Evolutionary conservation across 257 asterid genomes (phyloP).

Genomic region (Knoxia roxburghii): DNA sequence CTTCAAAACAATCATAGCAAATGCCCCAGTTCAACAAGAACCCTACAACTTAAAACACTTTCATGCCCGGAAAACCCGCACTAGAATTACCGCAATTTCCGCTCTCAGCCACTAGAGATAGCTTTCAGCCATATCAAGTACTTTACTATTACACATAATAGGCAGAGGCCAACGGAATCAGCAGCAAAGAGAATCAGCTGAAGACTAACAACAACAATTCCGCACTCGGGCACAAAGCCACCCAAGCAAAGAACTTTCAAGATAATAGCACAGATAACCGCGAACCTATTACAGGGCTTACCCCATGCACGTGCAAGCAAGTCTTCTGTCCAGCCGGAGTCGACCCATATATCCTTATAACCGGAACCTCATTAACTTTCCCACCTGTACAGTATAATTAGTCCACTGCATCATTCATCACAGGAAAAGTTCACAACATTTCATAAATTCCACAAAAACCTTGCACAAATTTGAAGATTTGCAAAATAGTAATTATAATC

Average conservation of each 20-base stretch:
- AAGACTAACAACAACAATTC: not conserved
- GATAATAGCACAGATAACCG: constrained; percentile 2
- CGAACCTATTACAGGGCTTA: constrained; percentile 26
- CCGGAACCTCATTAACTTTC: constrained; percentile 88
- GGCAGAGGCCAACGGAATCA: not conserved
- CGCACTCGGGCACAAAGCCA: not conserved
- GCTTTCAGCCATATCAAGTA: too few relatives aligned
- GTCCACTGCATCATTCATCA: constrained; percentile 2
- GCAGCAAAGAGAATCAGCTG: not conserved
- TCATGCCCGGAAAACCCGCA: not conserved
- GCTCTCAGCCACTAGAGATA: not conserved
- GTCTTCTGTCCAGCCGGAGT: constrained; percentile 95
- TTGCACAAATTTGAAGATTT: not conserved
- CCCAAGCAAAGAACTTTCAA: not conserved
- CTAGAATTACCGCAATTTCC: not conserved
- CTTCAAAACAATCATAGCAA: not conserved
- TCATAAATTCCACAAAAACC: not conserved
- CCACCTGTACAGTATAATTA: constrained; percentile 50
- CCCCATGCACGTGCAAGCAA: constrained; percentile 87
- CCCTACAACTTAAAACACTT: not conserved
- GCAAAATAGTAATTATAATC: not conserved
- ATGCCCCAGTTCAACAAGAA: not conserved
- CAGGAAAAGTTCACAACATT: not conserved
- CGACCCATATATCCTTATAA: constrained; percentile 78
- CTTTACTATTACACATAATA: not conserved